A percentile compares a stretch with the other conserved stretches of the same genome.
Conservation (phyloP, 2,329 filamentous ascomycete genomes). For the Didymella pinodella region DNA sequence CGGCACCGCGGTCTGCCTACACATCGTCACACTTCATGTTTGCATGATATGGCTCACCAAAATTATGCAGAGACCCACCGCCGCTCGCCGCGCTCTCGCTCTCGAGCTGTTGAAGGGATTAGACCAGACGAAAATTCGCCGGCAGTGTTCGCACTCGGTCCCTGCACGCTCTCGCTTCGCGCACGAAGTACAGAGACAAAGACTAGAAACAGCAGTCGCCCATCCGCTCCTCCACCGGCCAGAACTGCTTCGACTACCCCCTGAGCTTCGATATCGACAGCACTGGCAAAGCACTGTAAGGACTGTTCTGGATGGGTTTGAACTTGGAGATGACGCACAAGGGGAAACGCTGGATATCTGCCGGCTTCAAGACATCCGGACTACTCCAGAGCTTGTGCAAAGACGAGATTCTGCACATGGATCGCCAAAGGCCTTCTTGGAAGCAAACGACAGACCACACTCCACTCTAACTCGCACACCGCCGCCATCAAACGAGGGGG, state of each 20-base stretch:
- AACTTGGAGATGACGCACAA: neutral
- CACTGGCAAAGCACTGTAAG: neutral
- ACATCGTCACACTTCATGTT: constrained; percentile 13
- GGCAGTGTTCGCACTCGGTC: neutral
- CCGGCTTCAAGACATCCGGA: neutral
- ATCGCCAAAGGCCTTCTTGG: too few relatives aligned
- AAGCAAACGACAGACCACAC: too few relatives aligned
- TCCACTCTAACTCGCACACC: neutral
- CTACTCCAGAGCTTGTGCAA: neutral
- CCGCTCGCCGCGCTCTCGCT: constrained; percentile 22
- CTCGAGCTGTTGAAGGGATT: constrained; percentile 25
- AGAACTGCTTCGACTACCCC: neutral
- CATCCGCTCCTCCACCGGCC: neutral
- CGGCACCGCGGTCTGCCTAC: constrained; percentile 14
- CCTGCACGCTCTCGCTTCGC: neutral
- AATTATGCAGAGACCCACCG: constrained; percentile 26
- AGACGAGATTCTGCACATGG: too few relatives aligned
- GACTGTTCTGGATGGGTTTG: neutral
- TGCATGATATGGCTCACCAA: constrained; percentile 19
- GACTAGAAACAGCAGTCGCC: neutral
- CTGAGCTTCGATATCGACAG: neutral
- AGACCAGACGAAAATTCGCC: constrained; percentile 13
- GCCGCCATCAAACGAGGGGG: neutral
- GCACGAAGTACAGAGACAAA: neutral
- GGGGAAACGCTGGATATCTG: neutral